These are phyloP conservation scores for Geotrichum restrictum DNA, from an alignment of 1,139 yeast species.

Conservation along the genomic window DNA sequence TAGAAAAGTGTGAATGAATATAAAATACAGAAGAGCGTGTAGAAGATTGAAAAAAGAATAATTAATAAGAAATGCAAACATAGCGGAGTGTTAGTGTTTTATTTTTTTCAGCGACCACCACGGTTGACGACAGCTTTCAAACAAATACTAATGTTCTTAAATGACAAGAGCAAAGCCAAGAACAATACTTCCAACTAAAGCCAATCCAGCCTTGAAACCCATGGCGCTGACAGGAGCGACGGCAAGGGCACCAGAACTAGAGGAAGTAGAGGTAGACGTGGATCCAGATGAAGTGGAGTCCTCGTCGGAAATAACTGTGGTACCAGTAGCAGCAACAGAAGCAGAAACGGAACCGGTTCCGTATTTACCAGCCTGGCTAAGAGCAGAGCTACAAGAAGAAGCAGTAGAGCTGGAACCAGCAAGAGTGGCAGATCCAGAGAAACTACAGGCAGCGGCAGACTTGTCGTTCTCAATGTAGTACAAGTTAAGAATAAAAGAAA, in stretches of 20 bases:
- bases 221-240: neutral
- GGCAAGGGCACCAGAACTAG: neutral
- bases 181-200: neutral
- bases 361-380: constrained; percentile 31
- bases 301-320: constrained; percentile 26
- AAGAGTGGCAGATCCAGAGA: constrained; percentile 53
- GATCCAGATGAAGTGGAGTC: constrained; percentile 3
- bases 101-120: neutral
- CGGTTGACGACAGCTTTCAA: neutral
- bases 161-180: neutral
- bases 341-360: constrained; percentile 30
- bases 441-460: constrained; percentile 51
- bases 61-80: neutral
- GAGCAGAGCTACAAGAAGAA: constrained; percentile 46
- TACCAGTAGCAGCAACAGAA: constrained; percentile 25
- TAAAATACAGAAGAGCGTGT: too few species aligned
- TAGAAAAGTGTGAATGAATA: too few species aligned
- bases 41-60: neutral
- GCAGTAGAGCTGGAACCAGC: constrained; percentile 51
- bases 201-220: constrained; percentile 1
- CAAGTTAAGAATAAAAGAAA: constrained; percentile 57
- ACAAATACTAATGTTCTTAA: neutral
- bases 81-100: neutral
- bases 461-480: constrained; percentile 50
- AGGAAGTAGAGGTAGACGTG: neutral